A percentile compares a stretch with the other conserved stretches of the same genome.
These are phyloP conservation scores for Gelatoporia subvermispora DNA, from an alignment of 768 basidiomycete genomes.

Conservation along the genomic window DNA sequence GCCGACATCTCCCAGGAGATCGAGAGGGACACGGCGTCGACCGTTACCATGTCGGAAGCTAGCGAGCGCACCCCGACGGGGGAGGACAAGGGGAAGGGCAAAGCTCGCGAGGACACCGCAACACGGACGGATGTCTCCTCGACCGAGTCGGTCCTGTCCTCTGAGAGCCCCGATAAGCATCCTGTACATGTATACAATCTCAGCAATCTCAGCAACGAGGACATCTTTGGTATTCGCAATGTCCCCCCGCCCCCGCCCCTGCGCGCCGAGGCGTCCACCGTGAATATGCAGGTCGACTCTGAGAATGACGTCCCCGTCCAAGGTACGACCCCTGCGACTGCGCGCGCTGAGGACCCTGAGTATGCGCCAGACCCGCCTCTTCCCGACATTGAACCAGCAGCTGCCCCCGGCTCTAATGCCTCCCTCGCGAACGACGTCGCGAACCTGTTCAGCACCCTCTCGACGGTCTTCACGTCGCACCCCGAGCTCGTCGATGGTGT, in stretches of 20 bases:
- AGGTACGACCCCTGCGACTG: constrained; percentile 1
- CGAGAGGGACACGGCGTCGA: constrained; percentile 15
- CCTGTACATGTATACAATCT: constrained; percentile 56
- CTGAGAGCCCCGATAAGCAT: constrained; percentile 46
- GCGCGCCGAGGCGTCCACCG: constrained; percentile 3
- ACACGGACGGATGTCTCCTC: constrained; percentile 34
- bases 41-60: constrained; percentile 18
- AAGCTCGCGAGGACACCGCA: constrained; percentile 26
- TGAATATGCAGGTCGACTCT: background rate
- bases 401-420: constrained; percentile 24
- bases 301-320: constrained; percentile 6
- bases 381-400: constrained; percentile 35
- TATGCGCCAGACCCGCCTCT: constrained; percentile 44
- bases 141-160: constrained; percentile 34
- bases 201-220: constrained; percentile 9
- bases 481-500: constrained; percentile 70
- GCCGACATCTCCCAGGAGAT: constrained; percentile 25
- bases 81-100: constrained; percentile 49
- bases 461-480: constrained; percentile 52
- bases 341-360: constrained; percentile 6
- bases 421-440: constrained; percentile 66
- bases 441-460: constrained; percentile 50
- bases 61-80: constrained; percentile 5
- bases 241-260: no score
- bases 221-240: constrained; percentile 12